Evolutionary conservation across 495 filamentous ascomycete species (phyloP), one percentile per base, ranked within the genome.

Genomic region (Penicillium ucsense): DNA sequence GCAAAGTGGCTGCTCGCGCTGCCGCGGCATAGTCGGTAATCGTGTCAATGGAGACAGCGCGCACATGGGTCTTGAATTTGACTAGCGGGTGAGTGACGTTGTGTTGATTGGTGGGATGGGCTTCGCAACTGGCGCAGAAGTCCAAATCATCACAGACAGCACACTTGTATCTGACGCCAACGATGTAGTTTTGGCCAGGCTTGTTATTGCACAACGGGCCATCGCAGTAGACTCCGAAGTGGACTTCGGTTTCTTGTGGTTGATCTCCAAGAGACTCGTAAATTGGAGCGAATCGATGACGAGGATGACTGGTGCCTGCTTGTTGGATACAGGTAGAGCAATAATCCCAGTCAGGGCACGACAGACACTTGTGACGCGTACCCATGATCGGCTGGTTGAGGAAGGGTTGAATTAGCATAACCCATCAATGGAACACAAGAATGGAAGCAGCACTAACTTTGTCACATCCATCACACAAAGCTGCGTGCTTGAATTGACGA

Each of bases 301-400:
- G 74, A 31, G 87, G 80, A 60, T 99, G 92, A 45, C 71, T 81
- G 56, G 80, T 71, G 31, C 65, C 53, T 31, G 87, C 82, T 55
- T 71, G 79, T 49, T 73, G 65, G 43, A 85, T 65, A 67, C 92
- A 99, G 4, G 74, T 69, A n/a, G 77, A 75, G 72, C 92, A 99
- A 71, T 86, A 95, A 55, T 99, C 92, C 87, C 86, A 99, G 61
- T 99, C 92, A 31, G 94, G 92, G 74, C 92, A 99, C 56, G 85
- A 83, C 53, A 96, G 74, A 70, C 92, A 99, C 77, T 99, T 99
- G 78, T 97, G 85, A 55, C 92, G 91, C 38, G 94, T 79, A 55
- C 92, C 92, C 58, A 78, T 76, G 56, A 98, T 94, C 56, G 77
- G 79, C 75, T 83, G 47, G 43, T 47, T 5, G 34, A 8, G 5